Evolutionary conservation across 805 yeast species (phyloP).

Genomic region (Hermanozyma aechmeae): DNA sequence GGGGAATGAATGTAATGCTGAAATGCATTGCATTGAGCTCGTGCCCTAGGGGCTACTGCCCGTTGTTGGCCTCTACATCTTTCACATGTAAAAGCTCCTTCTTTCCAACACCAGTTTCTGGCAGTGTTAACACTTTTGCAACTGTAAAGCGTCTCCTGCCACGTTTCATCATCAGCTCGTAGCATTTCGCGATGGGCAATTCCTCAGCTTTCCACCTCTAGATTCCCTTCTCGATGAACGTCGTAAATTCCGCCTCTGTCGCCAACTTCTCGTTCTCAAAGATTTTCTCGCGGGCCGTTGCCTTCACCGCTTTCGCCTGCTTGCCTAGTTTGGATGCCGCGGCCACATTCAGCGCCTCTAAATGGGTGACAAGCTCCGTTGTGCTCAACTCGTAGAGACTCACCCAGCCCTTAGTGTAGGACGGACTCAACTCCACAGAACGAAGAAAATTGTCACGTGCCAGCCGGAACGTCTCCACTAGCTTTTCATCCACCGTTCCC

Average conservation of each 20-base stretch:
- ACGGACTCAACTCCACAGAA: conserved; percentile 68
- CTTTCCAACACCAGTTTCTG: background rate
- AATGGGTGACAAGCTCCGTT: too few relatives aligned
- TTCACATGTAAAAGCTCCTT: background rate
- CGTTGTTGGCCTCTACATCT: too few relatives aligned
- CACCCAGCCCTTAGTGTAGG: conserved; percentile 64
- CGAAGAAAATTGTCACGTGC: conserved; percentile 48
- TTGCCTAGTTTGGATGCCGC: too few relatives aligned
- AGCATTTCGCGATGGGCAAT: background rate
- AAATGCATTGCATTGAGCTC: too few relatives aligned
- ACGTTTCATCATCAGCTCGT: background rate
- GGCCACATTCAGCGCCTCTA: too few relatives aligned
- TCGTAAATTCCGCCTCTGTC: conserved; percentile 5
- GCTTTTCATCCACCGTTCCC: too few relatives aligned
- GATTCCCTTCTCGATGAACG: background rate
- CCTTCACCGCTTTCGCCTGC: too few relatives aligned
- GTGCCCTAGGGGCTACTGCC: too few relatives aligned
- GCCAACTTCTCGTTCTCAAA: conserved; percentile 8
- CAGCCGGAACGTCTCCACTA: conserved; percentile 14
- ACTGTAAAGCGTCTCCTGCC: background rate
- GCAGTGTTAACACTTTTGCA: background rate
- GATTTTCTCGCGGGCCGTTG: too few relatives aligned
- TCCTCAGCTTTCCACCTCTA: background rate
- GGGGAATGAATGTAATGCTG: too few relatives aligned
- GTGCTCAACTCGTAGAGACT: too few relatives aligned